These are phyloP conservation scores for Cutaneotrichosporon dermatis DNA, from an alignment of 1,284 basidiomycete genomes.

Conservation along the genomic window DNA sequence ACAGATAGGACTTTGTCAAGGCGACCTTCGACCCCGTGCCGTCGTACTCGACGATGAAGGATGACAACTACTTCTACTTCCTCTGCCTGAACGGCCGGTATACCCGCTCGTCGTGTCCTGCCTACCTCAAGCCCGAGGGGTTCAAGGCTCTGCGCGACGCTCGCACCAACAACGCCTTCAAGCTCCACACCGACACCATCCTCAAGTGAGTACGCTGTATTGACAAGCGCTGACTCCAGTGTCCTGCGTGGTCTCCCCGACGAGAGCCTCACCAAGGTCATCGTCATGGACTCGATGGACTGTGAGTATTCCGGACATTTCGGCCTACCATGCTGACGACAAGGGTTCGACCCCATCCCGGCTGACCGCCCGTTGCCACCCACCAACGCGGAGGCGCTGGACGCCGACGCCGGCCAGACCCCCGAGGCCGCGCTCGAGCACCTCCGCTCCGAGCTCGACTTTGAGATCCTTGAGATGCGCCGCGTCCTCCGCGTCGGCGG, in stretches of 20 bases:
- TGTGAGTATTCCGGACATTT: constrained; percentile 44
- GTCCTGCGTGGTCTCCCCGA: constrained; percentile 58
- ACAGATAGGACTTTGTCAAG: constrained; percentile 53
- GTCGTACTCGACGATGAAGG: constrained; percentile 54
- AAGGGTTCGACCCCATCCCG: constrained; percentile 61
- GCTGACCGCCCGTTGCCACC: constrained; percentile 47
- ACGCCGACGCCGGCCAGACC: constrained; percentile 48
- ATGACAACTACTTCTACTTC: constrained; percentile 66
- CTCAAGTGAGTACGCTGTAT: constrained; percentile 56
- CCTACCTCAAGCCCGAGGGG: constrained; percentile 65
- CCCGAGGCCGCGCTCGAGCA: constrained; percentile 45
- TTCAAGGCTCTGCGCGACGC: constrained; percentile 59
- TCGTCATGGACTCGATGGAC: constrained; percentile 78
- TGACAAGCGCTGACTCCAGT: constrained; percentile 41
- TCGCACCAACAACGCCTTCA: constrained; percentile 59
- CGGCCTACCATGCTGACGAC: background rate
- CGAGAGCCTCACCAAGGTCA: constrained; percentile 59
- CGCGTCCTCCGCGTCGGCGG: constrained; percentile 62
- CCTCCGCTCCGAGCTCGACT: constrained; percentile 56
- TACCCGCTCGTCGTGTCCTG: constrained; percentile 64
- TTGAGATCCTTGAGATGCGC: constrained; percentile 61
- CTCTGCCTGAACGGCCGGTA: constrained; percentile 65
- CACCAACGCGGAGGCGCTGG: constrained; percentile 27
- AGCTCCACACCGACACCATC: constrained; percentile 73
- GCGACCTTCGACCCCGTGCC: constrained; percentile 66